Evolutionary conservation across 179 eudicot species (phyloP).

Genomic region (Drosera spatulata): DNA sequence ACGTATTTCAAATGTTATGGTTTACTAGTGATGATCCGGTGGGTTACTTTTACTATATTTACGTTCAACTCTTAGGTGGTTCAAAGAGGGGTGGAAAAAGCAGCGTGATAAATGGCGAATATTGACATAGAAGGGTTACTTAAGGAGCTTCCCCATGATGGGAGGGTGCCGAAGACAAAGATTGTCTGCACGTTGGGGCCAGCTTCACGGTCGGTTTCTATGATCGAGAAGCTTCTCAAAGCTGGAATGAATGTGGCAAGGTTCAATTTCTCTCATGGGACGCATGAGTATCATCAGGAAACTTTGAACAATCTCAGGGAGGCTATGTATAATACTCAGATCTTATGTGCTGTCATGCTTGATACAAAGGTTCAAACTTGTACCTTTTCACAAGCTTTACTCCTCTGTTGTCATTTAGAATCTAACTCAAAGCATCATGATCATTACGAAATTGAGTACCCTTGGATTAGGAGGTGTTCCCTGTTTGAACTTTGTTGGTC

Average conservation of each 20-base stretch:
- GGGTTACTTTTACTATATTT: too few relatives aligned
- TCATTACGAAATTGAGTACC: too few relatives aligned
- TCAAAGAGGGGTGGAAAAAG: background rate
- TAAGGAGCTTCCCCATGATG: conserved; percentile 39
- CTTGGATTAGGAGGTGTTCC: too few relatives aligned
- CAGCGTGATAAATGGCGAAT: conserved; percentile 15
- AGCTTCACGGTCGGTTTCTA: conserved; percentile 52
- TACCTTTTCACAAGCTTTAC: background rate
- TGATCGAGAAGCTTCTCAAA: conserved; percentile 70
- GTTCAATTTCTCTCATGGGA: conserved; percentile 81
- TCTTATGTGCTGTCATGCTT: conserved; percentile 82
- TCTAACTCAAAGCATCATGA: too few relatives aligned
- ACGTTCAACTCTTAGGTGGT: too few relatives aligned
- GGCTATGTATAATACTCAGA: conserved; percentile 80
- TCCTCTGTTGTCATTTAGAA: too few relatives aligned
- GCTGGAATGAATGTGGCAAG: conserved; percentile 87
- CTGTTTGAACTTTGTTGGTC: too few relatives aligned
- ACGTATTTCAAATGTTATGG: too few relatives aligned
- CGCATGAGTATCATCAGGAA: conserved; percentile 76
- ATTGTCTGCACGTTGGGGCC: conserved; percentile 88
- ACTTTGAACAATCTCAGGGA: conserved; percentile 57
- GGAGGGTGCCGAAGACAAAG: conserved; percentile 75
- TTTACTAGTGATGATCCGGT: too few relatives aligned
- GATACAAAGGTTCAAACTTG: conserved; percentile 56
- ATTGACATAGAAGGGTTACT: conserved; percentile 32